A percentile compares a stretch with the other conserved stretches of the same genome.
Evolutionary conservation across 805 yeast genomes (phyloP).

Genomic region (Spathaspora hagerdaliae): DNA sequence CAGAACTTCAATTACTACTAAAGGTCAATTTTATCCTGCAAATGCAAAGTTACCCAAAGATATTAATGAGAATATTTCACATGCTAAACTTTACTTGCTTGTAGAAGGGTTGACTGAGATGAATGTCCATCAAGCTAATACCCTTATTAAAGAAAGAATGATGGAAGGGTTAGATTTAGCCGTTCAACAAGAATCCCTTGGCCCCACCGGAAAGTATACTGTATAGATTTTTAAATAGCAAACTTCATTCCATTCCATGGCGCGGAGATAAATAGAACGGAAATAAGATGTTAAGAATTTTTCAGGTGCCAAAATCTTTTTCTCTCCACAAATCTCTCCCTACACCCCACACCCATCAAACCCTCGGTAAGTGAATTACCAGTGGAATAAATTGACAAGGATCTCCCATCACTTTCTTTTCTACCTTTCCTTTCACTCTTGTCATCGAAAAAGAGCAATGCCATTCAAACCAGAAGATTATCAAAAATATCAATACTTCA

Average conservation of each 20-base stretch:
- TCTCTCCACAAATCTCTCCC: neutral
- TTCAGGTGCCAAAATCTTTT: neutral
- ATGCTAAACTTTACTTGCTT: constrained; percentile 69
- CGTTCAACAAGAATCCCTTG: constrained; percentile 39
- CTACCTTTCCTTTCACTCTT: neutral
- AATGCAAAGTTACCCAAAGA: constrained; percentile 43
- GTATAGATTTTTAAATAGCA: constrained; percentile 19
- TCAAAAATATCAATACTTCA: constrained; percentile 24
- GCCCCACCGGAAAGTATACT: constrained; percentile 47
- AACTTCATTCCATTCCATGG: neutral
- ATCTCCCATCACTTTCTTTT: neutral
- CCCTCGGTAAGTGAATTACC: neutral
- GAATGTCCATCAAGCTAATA: constrained; percentile 57
- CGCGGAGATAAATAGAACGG: neutral
- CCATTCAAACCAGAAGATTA: constrained; percentile 16
- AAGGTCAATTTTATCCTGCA: constrained; percentile 64
- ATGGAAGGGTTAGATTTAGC: constrained; percentile 53
- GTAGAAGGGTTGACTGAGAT: constrained; percentile 70
- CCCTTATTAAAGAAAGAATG: constrained; percentile 49
- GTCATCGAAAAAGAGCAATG: constrained; percentile 8
- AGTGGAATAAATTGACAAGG: neutral
- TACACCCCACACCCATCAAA: neutral
- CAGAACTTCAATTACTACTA: constrained; percentile 72
- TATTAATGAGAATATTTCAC: constrained; percentile 37
- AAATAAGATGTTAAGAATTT: neutral